Base-by-base conservation (phyloP, 331 rosid species). In the Malus hybrid region DNA sequence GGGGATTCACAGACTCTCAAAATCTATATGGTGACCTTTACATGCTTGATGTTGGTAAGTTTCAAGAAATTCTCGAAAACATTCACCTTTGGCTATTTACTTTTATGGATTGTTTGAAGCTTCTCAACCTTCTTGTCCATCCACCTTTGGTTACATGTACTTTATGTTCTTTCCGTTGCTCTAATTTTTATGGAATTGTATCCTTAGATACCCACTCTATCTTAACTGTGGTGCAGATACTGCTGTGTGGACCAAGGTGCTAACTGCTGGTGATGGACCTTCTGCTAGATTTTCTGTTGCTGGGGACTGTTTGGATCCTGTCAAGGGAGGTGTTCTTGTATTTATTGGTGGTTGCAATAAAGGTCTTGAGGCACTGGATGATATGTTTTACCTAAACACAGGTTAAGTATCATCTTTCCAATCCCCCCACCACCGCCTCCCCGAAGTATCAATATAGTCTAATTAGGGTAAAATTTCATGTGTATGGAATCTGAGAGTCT, bases 1-100 rank as follows among this genome's bases (percentile, higher is more conserved):
- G 99, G 74, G 99, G 99, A 78, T 95, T 95, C 73, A 89, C 99
- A 11, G 98, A 95, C 34, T 92, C 97, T 33, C 99, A 89, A 88
- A 92, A 91, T 83, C 87, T 95, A n/a, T 92, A 90, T 83, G 89
- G 85, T 70, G 99, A 95, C 85, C 89, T 95, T 24, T 85, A 86
- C 80, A 80, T 87, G 90, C 97, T 95, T 68, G 93, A 95, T 85
- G 74, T 86, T 72, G 99, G 99, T 95, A 90, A 71, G 99, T 83
- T 67, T 65, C 67, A 70, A 65, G 19, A 72, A 78, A 48, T 76
- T 56, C 44, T 78, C 6, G 10, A 9, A 64, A 50, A 12, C 42
- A 5, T 59, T 28, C 27, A 22, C 36, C 39, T 61, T 29, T 19
- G 56, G 56, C 28, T 65, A 24, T 36, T 22, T 71, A 28, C 57